Evolutionary conservation across 441 rosid genomes (phyloP).

Genomic region (Mallotus repandus): DNA sequence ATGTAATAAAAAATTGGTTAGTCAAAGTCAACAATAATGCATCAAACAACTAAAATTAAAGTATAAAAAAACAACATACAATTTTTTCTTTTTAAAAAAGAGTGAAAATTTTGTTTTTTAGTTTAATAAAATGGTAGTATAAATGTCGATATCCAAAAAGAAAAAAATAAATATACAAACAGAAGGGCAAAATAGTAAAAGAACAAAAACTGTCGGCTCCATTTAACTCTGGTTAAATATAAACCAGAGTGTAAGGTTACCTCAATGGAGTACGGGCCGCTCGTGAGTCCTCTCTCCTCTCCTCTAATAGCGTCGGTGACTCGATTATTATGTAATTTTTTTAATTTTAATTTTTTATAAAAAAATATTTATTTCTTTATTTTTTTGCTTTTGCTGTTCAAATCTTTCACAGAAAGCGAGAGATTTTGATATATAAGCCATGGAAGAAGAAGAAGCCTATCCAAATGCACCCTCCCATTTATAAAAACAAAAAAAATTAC

Average conservation of each 20-base stretch:
- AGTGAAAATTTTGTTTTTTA: background rate
- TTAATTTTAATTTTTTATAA: slow-evolving; percentile 5
- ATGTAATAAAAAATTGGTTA: too few relatives aligned
- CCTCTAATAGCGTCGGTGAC: slow-evolving; percentile 67
- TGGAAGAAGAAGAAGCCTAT: slow-evolving; percentile 29
- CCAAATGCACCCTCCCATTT: slow-evolving; percentile 20
- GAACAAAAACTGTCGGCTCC: slow-evolving; percentile 52
- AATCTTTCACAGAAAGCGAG: slow-evolving; percentile 16
- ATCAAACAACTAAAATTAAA: too few relatives aligned
- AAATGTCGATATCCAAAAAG: background rate
- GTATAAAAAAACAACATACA: too few relatives aligned
- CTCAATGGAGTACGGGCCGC: slow-evolving; percentile 33
- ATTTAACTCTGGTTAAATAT: slow-evolving; percentile 48
- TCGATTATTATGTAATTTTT: slow-evolving; percentile 18
- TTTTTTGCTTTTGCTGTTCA: background rate
- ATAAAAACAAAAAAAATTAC: slow-evolving; percentile 20
- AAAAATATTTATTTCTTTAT: background rate
- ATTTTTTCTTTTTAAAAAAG: background rate
- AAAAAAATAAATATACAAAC: background rate
- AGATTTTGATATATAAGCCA: slow-evolving; percentile 24
- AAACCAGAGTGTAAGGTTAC: slow-evolving; percentile 44
- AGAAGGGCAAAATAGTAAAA: slow-evolving; percentile 30
- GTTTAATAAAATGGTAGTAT: too few relatives aligned
- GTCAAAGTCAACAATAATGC: too few relatives aligned
- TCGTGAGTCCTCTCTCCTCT: slow-evolving; percentile 22